Evolutionary conservation across 2,329 filamentous ascomycete genomes (phyloP).

Genomic region (Arthrobotrys megalospora): DNA sequence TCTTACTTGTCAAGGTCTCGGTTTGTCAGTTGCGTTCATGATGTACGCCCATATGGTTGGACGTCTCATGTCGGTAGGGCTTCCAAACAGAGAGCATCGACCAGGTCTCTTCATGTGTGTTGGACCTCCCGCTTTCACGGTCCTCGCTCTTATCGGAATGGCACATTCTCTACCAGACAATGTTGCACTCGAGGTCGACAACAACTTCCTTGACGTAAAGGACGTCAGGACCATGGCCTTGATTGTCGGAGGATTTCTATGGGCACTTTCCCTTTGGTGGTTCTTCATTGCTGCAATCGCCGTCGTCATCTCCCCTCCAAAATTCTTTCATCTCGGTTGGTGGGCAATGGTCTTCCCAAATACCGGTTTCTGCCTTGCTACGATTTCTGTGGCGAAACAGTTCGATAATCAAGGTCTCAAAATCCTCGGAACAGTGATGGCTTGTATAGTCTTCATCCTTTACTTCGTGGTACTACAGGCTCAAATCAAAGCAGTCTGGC

Average conservation of each 20-base stretch:
- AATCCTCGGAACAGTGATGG: conserved; percentile 72
- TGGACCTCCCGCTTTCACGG: conserved; percentile 81
- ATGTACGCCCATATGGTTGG: conserved; percentile 82
- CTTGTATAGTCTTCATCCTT: conserved; percentile 66
- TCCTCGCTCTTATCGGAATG: conserved; percentile 79
- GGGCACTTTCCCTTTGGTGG: conserved; percentile 72
- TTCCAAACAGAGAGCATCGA: conserved; percentile 76
- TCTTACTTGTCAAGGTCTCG: conserved; percentile 79
- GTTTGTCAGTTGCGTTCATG: conserved; percentile 77
- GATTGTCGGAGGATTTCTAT: conserved; percentile 68
- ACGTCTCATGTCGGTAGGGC: conserved; percentile 77
- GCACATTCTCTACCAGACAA: conserved; percentile 72
- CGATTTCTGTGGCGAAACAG: conserved; percentile 72
- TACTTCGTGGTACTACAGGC: conserved; percentile 70
- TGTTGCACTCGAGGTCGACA: conserved; percentile 68
- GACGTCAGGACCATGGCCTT: conserved; percentile 69
- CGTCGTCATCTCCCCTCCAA: conserved; percentile 69
- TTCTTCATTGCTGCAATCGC: conserved; percentile 72
- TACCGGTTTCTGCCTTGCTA: conserved; percentile 74
- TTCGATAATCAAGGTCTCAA: conserved; percentile 69
- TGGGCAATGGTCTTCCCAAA: conserved; percentile 78
- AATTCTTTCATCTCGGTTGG: conserved; percentile 75
- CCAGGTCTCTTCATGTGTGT: conserved; percentile 83
- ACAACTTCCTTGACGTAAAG: conserved; percentile 69
- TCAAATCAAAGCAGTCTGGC: conserved; percentile 70